phyloP scores from a whole-genome alignment of 2,329 filamentous ascomycete species.

The Calonectria henricotiae region DNA sequence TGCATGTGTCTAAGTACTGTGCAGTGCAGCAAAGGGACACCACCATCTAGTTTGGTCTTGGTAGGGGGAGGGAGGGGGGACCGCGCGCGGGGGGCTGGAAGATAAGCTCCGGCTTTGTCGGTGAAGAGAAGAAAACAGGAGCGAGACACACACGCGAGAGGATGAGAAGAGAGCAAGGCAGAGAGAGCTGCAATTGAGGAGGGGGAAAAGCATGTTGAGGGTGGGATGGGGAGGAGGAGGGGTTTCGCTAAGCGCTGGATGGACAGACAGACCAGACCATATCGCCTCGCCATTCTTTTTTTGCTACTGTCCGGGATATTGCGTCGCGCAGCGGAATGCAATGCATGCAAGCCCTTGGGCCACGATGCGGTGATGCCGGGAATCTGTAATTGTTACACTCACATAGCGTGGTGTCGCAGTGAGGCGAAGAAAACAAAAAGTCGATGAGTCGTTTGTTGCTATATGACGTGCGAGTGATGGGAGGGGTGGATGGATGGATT shows the following conservation, averaged over 20 bases:
- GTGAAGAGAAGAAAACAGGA: slow-evolving; percentile 35
- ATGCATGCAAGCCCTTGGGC: not conserved
- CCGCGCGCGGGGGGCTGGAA: slow-evolving; percentile 30
- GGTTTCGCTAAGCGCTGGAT: slow-evolving; percentile 22
- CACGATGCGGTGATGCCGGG: slow-evolving; percentile 1
- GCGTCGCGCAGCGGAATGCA: not conserved
- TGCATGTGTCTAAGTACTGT: not conserved
- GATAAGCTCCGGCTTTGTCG: slow-evolving; percentile 49
- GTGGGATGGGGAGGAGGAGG: not conserved
- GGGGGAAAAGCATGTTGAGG: not conserved
- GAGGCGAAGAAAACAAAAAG: not conserved
- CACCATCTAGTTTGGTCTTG: too few relatives aligned
- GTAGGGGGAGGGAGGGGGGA: not conserved
- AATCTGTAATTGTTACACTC: slow-evolving; percentile 5
- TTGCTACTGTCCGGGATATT: not conserved
- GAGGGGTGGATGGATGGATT: not conserved
- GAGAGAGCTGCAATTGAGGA: not conserved
- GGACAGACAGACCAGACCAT: not conserved
- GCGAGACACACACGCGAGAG: not conserved
- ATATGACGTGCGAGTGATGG: not conserved
- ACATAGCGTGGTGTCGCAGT: slow-evolving; percentile 3
- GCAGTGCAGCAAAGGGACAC: too few relatives aligned
- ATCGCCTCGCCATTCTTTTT: not conserved
- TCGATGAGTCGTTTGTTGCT: not conserved
- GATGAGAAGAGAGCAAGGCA: slow-evolving; percentile 16